These are phyloP conservation scores for Cylindrodendrum hubeiense DNA, from an alignment of 2,329 filamentous ascomycete genomes.

Conservation along the genomic window DNA sequence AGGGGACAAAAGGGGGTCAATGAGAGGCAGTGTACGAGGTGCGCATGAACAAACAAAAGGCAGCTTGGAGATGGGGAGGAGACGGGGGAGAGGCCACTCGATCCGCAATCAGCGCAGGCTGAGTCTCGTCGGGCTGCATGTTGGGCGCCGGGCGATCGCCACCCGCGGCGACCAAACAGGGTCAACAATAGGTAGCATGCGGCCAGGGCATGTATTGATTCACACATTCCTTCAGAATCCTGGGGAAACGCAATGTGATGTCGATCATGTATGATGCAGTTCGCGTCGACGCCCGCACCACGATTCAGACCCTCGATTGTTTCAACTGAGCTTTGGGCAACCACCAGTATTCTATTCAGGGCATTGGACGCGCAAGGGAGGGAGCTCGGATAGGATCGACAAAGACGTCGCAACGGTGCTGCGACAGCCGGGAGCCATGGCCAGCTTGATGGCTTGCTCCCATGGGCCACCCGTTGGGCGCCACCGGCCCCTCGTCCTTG, in stretches of 20 bases:
- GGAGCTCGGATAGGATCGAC: conserved; percentile 43
- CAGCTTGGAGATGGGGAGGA: conserved; percentile 13
- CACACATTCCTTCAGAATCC: conserved; percentile 12
- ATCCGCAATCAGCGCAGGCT: conserved; percentile 30
- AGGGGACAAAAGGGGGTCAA: conserved; percentile 12
- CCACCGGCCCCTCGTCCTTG: conserved; percentile 7
- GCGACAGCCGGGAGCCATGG: conserved; percentile 39
- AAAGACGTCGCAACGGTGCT: conserved; percentile 23
- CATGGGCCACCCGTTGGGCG: conserved; percentile 21
- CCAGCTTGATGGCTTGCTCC: conserved; percentile 27
- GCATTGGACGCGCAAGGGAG: conserved; percentile 22
- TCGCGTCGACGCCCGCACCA: conserved; percentile 16
- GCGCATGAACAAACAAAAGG: conserved; percentile 24
- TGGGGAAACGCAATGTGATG: conserved; percentile 19
- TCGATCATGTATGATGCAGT: conserved; percentile 28
- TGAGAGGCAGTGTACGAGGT: conserved; percentile 13
- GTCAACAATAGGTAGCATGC: conserved; percentile 8
- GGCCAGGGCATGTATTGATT: conserved; percentile 12
- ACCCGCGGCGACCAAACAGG: background rate
- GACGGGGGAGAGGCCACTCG: conserved; percentile 8
- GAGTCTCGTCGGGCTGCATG: conserved; percentile 22
- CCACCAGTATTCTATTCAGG: conserved; percentile 9
- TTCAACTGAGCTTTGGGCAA: conserved; percentile 29
- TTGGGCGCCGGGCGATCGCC: conserved; percentile 23
- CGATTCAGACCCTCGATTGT: conserved; percentile 24